Evolutionary conservation across 352 stramenopile genomes (phyloP), one percentile per base, ranked within the genome.

Genomic region (Phytophthora vignae): DNA sequence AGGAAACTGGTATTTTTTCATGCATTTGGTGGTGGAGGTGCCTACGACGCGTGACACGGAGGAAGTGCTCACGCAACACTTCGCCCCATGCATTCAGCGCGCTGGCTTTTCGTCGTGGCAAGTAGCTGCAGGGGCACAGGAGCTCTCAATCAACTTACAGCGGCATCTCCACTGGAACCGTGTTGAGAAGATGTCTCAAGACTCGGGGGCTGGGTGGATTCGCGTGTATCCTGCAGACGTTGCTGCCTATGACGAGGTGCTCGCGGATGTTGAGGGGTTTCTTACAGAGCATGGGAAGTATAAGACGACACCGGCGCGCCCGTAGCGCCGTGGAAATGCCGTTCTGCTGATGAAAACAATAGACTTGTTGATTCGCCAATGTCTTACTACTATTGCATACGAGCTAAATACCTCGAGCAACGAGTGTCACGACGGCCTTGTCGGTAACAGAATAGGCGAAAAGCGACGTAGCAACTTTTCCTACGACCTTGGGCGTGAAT

Each of bases 131-230:
- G 90, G 90, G 8, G 90, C 88, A 11, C 90, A 97, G 55, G 90
- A 97, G 63, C 86, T 97, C 52, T 90, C 88, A 15, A 97, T 97
- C 62, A 96, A 92, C 69, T 64, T 97, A 12, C 88, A 97, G 66
- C 82, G 87, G 22, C 90, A 97, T 79, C 74, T 97, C 36, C 87
- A 96, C 65, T 97, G 90, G 90, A 93, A 96, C 42, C 88, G 90
- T 38, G 81, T 93, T 5, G 88, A 96, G 66, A 96, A 97, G 55
- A 96, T 97, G 90, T 91, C 82, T 9, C 88, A 96, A 59, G 90
- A 96, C 55, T 95, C 90, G 3, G 90, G 90, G 9, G 79, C 82
- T 38, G 88, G 86, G 1, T 97, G 90, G 90, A 94, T 97, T 58
- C 87, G 88, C 29, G 88, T 97, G 42, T 97, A 97, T 59, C 90